Evolutionary conservation across 2,329 filamentous ascomycete species (phyloP).

Genomic region (Calcarisporium arbuscula): DNA sequence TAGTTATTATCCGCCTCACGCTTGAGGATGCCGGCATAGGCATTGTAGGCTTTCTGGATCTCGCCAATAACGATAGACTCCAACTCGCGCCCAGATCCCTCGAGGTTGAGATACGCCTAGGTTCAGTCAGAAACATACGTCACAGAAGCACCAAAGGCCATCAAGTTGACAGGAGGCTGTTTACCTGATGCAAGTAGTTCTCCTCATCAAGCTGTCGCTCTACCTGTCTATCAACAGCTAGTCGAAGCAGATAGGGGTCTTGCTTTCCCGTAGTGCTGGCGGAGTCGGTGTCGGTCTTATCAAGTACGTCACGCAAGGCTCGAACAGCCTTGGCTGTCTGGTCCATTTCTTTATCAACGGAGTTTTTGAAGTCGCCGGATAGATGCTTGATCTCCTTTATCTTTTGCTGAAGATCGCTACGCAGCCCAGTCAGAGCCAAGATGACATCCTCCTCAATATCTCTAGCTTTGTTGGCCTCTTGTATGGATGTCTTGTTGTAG

Average conservation of each 20-base stretch:
- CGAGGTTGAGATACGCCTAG: slow-evolving; percentile 88
- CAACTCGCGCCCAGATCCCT: slow-evolving; percentile 87
- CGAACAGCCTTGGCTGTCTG: slow-evolving; percentile 72
- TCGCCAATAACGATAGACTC: slow-evolving; percentile 96
- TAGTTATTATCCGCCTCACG: slow-evolving; percentile 82
- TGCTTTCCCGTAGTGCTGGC: slow-evolving; percentile 71
- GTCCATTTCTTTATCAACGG: slow-evolving; percentile 92
- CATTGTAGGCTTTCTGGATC: slow-evolving; percentile 96
- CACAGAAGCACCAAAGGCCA: not conserved
- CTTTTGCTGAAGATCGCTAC: slow-evolving; percentile 87
- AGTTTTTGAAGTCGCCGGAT: slow-evolving; percentile 93
- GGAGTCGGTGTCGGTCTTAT: slow-evolving; percentile 72
- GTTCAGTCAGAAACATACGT: not conserved
- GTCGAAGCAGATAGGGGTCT: slow-evolving; percentile 81
- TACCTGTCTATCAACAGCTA: slow-evolving; percentile 82
- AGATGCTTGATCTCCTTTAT: slow-evolving; percentile 97
- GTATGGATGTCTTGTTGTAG: slow-evolving; percentile 74
- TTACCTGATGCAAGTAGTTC: slow-evolving; percentile 87
- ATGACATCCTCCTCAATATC: slow-evolving; percentile 93
- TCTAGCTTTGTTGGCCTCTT: slow-evolving; percentile 79
- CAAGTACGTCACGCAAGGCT: slow-evolving; percentile 73
- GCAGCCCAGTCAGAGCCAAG: slow-evolving; percentile 73
- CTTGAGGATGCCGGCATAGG: slow-evolving; percentile 84
- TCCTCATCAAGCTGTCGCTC: slow-evolving; percentile 94
- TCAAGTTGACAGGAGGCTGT: slow-evolving; percentile 18